Percentiles rank a stretch among this genome's conserved stretches.
Evolutionary conservation across 1,139 yeast genomes (phyloP).

Genomic region (Magnusiomyces starmeri): DNA sequence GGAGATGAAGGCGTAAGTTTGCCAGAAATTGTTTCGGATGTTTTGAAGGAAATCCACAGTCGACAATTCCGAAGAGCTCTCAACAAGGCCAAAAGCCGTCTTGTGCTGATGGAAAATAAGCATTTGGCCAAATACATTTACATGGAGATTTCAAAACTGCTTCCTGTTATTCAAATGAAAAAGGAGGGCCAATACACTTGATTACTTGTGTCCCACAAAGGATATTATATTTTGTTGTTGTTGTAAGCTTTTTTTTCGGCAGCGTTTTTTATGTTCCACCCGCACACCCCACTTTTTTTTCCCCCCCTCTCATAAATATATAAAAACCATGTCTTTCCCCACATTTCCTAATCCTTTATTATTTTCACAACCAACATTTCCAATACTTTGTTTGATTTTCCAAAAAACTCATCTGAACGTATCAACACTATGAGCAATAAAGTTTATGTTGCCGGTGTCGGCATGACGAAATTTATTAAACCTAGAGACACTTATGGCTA

Average conservation of each 20-base stretch:
- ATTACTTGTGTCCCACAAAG: neutral
- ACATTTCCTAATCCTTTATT: too few relatives aligned
- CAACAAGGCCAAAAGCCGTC: neutral
- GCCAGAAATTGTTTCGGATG: neutral
- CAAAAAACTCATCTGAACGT: neutral
- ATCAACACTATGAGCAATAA: constrained; percentile 3
- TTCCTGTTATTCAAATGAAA: neutral
- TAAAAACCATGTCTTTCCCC: neutral
- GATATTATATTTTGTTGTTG: too few relatives aligned
- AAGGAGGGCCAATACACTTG: neutral
- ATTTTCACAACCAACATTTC: neutral
- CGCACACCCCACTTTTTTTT: neutral
- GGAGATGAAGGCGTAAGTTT: neutral
- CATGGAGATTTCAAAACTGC: neutral
- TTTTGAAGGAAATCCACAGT: neutral
- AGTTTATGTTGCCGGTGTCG: constrained; percentile 28
- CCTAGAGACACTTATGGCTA: constrained; percentile 27
- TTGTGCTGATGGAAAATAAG: neutral
- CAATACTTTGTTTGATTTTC: too few relatives aligned
- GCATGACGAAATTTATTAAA: constrained; percentile 30
- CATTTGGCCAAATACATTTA: constrained; percentile 3
- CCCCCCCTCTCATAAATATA: neutral
- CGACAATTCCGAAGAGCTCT: neutral
- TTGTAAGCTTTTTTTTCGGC: neutral
- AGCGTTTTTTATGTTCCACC: too few relatives aligned